phyloP scores from a whole-genome alignment of 495 filamentous ascomycete species.

The Neohortaea acidophila region DNA sequence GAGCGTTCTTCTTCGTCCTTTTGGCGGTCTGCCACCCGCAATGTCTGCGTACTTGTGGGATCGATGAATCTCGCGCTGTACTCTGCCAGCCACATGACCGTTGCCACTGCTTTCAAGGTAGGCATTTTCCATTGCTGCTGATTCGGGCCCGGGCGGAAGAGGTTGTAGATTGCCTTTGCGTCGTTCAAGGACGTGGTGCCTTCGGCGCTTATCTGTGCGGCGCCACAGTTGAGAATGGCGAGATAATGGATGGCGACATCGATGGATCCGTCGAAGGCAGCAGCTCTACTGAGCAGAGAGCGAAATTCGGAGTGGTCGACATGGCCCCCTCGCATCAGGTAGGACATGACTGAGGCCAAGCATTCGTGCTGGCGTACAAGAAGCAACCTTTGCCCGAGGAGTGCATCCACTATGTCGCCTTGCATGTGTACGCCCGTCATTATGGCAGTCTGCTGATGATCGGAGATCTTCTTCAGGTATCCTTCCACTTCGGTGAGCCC shows the following conservation, averaged over 20 bases:
- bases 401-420: slow-evolving; percentile 48
- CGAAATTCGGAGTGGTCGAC: slow-evolving; percentile 57
- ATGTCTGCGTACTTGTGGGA: slow-evolving; percentile 34
- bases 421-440: slow-evolving; percentile 48
- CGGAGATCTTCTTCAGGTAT: slow-evolving; percentile 54
- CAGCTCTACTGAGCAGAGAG: slow-evolving; percentile 46
- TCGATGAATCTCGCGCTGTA: slow-evolving; percentile 84
- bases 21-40: slow-evolving; percentile 41
- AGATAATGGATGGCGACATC: slow-evolving; percentile 60
- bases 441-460: slow-evolving; percentile 53
- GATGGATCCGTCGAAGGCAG: slow-evolving; percentile 47
- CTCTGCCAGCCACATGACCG: slow-evolving; percentile 73
- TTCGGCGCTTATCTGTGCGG: slow-evolving; percentile 53
- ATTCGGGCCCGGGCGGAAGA: slow-evolving; percentile 8
- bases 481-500: slow-evolving; percentile 57
- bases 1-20: slow-evolving; percentile 53
- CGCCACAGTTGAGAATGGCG: slow-evolving; percentile 56
- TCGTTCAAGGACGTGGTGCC: slow-evolving; percentile 35
- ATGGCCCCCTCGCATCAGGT: slow-evolving; percentile 59
- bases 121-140: slow-evolving; percentile 43
- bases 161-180: slow-evolving; percentile 41
- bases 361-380: slow-evolving; percentile 76
- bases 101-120: slow-evolving; percentile 59
- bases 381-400: slow-evolving; percentile 55
- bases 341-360: slow-evolving; percentile 58